Base-by-base conservation (phyloP, 31 red algal species). In the Asparagopsis taxiformis region DNA sequence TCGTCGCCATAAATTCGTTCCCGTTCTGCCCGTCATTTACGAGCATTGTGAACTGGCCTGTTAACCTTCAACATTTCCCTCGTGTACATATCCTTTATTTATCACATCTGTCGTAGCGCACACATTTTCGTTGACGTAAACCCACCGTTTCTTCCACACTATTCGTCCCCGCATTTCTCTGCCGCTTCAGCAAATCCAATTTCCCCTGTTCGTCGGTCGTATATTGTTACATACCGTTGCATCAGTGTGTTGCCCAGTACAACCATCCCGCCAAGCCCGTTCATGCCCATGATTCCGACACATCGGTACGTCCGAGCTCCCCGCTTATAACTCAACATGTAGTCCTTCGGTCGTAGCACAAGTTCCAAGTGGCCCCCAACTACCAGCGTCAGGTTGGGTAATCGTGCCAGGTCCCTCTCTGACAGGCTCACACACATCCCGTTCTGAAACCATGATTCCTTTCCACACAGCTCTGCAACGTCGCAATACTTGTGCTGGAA, bases 191-290 rank as follows among this genome's bases (percentile, higher is more conserved):
- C 93, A 77, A 97, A 97, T 1, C 93, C 93, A 17, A 97, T 54
- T 9, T 82, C 62, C 19, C 75, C 72, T 31, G 65, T 63, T 10
- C 59, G 58, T 56, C 93, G 85, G 72, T 97, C 93, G 74, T 91
- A 91, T 52, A 97, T 75, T 6, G 93, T 91, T 31, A 88, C 82
- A 24, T 97, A 97, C 52, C 80, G 74, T 26, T 84, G 87, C 87
- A 91, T 88, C 65, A 97, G 59, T 10, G 93, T 97, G 32, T 91
- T 87, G 8, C 93, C 93, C 24, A 97, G 71, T 21, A 91, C 79
- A 3, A 88, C 74, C 77, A 82, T 80, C 3, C 88, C 82, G 2
- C 77, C 82, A 20, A 91, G 65, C 34, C 79, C 72, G 31, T 97
- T 76, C 77, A 97, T 91, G 21, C 87, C 87, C 68, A 97, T 80